Conservation (phyloP, 768 basidiomycete species). For the Auricularia heimuer region DNA sequence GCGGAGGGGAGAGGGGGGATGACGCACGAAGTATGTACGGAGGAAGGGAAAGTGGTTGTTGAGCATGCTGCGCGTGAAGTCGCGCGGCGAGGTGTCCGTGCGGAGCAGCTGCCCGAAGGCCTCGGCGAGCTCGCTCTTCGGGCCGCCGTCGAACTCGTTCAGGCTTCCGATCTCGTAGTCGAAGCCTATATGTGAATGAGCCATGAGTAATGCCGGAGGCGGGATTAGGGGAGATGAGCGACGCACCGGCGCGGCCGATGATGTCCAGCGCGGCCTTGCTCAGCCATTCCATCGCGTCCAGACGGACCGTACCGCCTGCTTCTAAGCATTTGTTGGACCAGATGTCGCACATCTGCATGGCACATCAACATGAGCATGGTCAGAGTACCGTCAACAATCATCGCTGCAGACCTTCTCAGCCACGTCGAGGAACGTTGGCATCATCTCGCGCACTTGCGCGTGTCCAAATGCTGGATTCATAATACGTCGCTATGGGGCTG, state of each 20-base stretch:
- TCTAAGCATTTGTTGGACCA: slow-evolving; percentile 9
- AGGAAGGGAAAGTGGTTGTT: slow-evolving; percentile 2
- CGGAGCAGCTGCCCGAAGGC: slow-evolving; percentile 26
- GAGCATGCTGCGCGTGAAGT: slow-evolving; percentile 21
- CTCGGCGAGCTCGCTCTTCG: slow-evolving; percentile 22
- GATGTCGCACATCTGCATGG: slow-evolving; percentile 16
- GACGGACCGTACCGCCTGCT: slow-evolving; percentile 7
- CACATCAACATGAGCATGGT: no score
- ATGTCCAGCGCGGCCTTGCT: slow-evolving; percentile 18
- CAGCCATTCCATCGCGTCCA: slow-evolving; percentile 27
- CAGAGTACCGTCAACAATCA: no score
- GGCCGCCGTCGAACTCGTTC: slow-evolving; percentile 8
- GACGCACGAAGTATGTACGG: background rate
- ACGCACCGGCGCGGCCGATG: slow-evolving; percentile 16
- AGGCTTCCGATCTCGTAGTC: slow-evolving; percentile 28
- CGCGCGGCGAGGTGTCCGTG: slow-evolving; percentile 3
- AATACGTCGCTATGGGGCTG: background rate
- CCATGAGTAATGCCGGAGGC: no score
- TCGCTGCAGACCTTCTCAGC: no score
- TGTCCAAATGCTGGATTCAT: slow-evolving; percentile 60
- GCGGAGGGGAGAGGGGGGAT: background rate
- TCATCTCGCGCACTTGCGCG: slow-evolving; percentile 46
- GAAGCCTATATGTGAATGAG: slow-evolving; percentile 22
- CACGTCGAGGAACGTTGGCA: slow-evolving; percentile 47
- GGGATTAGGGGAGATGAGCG: no score